Percentiles rank a stretch among this genome's conserved stretches.
Conservation (phyloP, 305 asterid species). For the Salvia sclarea region DNA sequence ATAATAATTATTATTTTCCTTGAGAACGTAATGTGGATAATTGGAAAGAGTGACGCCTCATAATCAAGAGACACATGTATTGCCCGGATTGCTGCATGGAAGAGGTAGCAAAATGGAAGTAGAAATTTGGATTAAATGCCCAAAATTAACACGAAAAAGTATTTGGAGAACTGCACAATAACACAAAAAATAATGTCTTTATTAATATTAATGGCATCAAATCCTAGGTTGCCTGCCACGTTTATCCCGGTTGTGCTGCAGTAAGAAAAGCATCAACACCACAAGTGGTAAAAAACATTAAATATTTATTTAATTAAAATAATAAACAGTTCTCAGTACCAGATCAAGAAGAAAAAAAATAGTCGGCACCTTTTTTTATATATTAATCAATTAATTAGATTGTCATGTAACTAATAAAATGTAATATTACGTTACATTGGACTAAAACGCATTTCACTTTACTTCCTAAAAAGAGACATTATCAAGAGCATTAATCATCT, state of each 20-base stretch:
- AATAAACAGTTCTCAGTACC: background rate
- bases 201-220: slow-evolving; percentile 38
- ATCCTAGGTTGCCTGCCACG: slow-evolving; percentile 71
- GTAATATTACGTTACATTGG: background rate
- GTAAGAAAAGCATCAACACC: background rate
- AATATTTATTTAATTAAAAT: background rate
- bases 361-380: too few relatives aligned
- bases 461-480: background rate
- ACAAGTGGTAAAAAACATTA: slow-evolving; percentile 5
- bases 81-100: slow-evolving; percentile 25
- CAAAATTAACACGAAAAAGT: background rate
- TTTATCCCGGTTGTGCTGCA: slow-evolving; percentile 31
- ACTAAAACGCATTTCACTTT: background rate
- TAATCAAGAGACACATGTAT: slow-evolving; percentile 24
- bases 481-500: background rate
- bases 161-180: slow-evolving; percentile 26
- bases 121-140: slow-evolving; percentile 28
- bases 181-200: slow-evolving; percentile 15
- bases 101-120: slow-evolving; percentile 11
- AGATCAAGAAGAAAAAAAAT: background rate
- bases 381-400: background rate
- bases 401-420: background rate
- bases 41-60: slow-evolving; percentile 16
- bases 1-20: background rate
- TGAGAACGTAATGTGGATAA: background rate